These are phyloP conservation scores for Ceratopteris richardii DNA, from an alignment of 75 land plant genomes.

Conservation along the genomic window DNA sequence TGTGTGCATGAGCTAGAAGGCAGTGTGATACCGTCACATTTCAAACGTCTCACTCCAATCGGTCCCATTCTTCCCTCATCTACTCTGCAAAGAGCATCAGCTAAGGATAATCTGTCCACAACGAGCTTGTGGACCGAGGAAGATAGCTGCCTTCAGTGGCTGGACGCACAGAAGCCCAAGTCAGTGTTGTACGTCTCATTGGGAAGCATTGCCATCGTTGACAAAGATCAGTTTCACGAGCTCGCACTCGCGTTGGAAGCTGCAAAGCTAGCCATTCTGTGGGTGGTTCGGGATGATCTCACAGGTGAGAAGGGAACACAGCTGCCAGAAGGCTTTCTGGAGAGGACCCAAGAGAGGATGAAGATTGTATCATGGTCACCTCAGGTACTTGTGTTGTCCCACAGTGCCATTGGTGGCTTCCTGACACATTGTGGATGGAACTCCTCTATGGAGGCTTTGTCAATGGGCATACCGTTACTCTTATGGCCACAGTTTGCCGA, in stretches of 20 bases:
- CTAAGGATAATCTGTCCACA: background rate
- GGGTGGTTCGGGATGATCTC: slow-evolving; percentile 13
- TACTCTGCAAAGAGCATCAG: background rate
- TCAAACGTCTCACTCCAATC: background rate
- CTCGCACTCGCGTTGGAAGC: slow-evolving; percentile 10
- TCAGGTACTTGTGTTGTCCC: background rate
- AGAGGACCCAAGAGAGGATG: background rate
- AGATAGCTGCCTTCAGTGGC: slow-evolving; percentile 8
- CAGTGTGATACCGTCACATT: background rate
- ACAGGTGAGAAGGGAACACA: background rate
- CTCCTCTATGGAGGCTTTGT: background rate
- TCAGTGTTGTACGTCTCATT: slow-evolving; percentile 20
- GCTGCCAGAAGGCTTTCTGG: background rate
- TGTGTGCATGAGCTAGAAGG: slow-evolving; percentile 11
- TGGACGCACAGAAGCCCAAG: slow-evolving; percentile 4
- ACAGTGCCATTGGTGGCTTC: background rate
- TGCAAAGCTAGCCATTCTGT: slow-evolving; percentile 12
- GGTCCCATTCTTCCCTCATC: slow-evolving; percentile 5
- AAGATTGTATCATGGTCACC: background rate
- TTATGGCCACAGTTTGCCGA: slow-evolving; percentile 3
- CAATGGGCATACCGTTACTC: background rate
- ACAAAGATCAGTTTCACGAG: slow-evolving; percentile 13
- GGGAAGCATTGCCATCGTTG: slow-evolving; percentile 15
- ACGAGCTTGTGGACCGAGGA: slow-evolving; percentile 11
- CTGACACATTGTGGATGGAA: background rate